Evolutionary conservation across 345 rosid species (phyloP), one percentile per base, ranked within the genome.

Genomic region (Arabis alpina): DNA sequence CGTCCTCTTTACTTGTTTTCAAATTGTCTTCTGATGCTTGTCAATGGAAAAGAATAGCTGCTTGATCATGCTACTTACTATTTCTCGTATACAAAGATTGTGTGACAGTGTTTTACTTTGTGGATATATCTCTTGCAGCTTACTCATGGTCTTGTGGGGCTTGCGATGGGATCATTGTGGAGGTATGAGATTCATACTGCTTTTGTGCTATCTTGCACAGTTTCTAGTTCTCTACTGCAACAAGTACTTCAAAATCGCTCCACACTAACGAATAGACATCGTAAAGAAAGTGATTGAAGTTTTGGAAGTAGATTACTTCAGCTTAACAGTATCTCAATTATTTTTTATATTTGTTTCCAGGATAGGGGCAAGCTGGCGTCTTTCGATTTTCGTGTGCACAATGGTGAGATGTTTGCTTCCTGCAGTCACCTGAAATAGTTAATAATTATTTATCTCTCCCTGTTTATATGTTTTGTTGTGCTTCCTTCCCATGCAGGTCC

Each of bases 71-170:
- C 15, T 25, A 27, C 24, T 23, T 37, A 4, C 16, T 63, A n/a
- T n/a, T 55, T 39, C 58, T 32, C 37, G 19, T 65, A 42, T 42
- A 60, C 43, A 8, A 52, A 34, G 68, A 30, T 32, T 15, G 60
- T 68, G 25, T 61, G 13, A 43, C 55, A 24, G 15, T 54, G 3
- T 5, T 65, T 56, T n/a, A 73, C 67, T 36, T 36, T 45, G 23
- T 54, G 25, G 52, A 23, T 7, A 14, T 61, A 45, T 41, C 16
- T 72, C 23, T 54, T 73, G 58, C 88, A 93, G 98, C 86, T 93
- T 76, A 86, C 82, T 11, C 94, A 91, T 82, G 98, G 98, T 28
- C 48, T 91, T 55, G 82, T 89, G 58, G 98, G 98, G 57, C 88
- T 91, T 52, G 73, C 89, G 5, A 84, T 93, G 78, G 98, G 97